Evolutionary conservation across 106 monocot genomes (phyloP).

Genomic region (Platanthera zijinensis): DNA sequence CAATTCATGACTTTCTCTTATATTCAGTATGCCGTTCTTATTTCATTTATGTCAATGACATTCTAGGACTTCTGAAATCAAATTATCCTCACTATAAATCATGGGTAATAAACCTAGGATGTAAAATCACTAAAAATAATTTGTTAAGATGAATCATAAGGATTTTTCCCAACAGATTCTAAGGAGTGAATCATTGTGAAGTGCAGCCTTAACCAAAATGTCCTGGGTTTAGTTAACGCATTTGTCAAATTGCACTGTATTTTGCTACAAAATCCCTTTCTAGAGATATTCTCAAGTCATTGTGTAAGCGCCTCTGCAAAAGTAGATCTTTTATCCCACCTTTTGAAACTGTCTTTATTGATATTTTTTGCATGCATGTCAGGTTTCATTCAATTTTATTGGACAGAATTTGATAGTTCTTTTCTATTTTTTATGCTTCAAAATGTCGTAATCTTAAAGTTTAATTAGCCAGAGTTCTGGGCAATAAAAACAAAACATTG

Average conservation of each 20-base stretch:
- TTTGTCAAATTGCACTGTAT: neutral
- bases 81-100: too few species aligned
- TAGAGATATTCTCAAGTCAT: neutral
- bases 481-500: neutral
- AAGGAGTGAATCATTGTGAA: too few species aligned
- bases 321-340: neutral
- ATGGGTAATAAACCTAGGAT: too few species aligned
- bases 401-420: neutral
- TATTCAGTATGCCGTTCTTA: too few species aligned
- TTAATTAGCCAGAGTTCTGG: neutral
- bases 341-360: neutral
- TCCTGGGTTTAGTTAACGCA: too few species aligned
- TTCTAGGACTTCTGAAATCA: too few species aligned
- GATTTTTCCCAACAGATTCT: too few species aligned
- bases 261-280: neutral
- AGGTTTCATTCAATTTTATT: neutral
- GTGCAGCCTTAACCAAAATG: too few species aligned
- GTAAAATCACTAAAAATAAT: too few species aligned
- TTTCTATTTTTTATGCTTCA: neutral
- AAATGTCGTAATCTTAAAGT: neutral
- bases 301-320: neutral
- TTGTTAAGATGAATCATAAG: too few species aligned
- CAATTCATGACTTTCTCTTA: too few species aligned
- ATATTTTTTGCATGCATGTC: neutral
- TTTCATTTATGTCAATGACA: too few species aligned